Base-by-base conservation (phyloP, 176 grass and related monocot genomes). In the Urochloa ruziziensis region DNA sequence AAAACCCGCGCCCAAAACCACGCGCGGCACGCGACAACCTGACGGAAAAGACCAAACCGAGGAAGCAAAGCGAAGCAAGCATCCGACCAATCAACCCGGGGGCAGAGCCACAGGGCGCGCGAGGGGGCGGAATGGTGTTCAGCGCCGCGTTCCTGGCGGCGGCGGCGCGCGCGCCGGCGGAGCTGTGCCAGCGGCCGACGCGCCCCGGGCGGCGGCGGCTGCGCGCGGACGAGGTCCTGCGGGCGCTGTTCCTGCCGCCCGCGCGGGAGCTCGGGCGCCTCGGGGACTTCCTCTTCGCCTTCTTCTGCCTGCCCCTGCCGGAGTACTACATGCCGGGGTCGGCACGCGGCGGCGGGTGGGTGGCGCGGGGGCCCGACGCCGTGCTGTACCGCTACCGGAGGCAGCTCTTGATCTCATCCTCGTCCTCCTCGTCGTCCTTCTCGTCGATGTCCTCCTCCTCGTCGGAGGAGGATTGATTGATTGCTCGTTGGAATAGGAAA, bases 271-370 rank as follows among this genome's bases (percentile, higher is more conserved):
- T 90, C 24, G 74, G 47, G 48, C 80, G 88, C 10, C 48, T 90
- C 14, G 80, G 80, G 6, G 84, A 42, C 49, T 86, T 68, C 67
- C 67, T 90, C 39, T 83, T 59, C 80, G 19, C 61, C 43, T 90
- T 90, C 83, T 90, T 90, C 84, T 86, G 84, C 84, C 48, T 90
- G 58, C 88, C 88, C 3, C 67, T 90, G 79, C 88, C 88, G 66
- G 88, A 86, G 18, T 73, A 83, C 79, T 78, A 78, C 79, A 3
- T 67, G 65, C 44, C 54, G 0, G 71, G 23, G 1, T 77, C 83
- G 44, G 78, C 63, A 33, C 88, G 88, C 46, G 78, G 78, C 63
- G 88, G 78, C 1, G 83, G 44, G 35, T 85, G 78, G 83, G 5
- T 35, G 34, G 35, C 47, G 18, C 88, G 73, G n/a, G 10, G 36